Evolutionary conservation across 2,329 filamentous ascomycete genomes (phyloP), one percentile per base, ranked within the genome.

Genomic region (Thyridium curvatum): DNA sequence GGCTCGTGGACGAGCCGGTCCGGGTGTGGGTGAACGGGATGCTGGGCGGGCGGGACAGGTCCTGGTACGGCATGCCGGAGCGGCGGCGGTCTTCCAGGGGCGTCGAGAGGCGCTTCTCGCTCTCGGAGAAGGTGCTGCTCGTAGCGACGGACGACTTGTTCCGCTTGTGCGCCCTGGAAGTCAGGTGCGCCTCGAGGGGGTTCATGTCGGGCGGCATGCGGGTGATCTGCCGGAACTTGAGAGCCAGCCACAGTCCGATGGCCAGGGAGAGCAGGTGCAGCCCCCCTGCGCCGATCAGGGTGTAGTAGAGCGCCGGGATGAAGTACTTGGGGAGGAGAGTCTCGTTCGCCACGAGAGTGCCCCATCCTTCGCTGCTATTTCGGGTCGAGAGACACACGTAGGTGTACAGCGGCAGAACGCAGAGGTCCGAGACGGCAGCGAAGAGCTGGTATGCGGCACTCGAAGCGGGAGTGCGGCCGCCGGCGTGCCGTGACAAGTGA

Each of bases 161-260:
- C 54, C 84, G 79, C 68, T 89, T 90, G 63, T 94, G 88, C 41
- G 62, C 66, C 17, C 82, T 77, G 10, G 86, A 81, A 2, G 89
- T 96, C 41, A 94, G 66, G 52, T 91, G 82, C 48, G 86, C 79
- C 57, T 96, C 90, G 12, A 97, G 71, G 2, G 91, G 91, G 57
- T 97, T 97, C 85, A 95, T 88, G 54, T 97, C 91, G 0, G 91
- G 90, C 6, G 91, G 91, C 58, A 96, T 74, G 15, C 73, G 69
- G 5, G 81, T 72, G 52, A 97, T 96, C 54, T 85, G 84, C 31
- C 82, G 78, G 76, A 96, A 97, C 49, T 84, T 77, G 38, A 86
- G 58, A 13, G 80, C 79, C 18, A 97, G 70, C 64, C 84, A 96
- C 26, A 86, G 56, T 5, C 86, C 86, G 29, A 94, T 66, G 14